Percentiles rank a stretch among this genome's conserved stretches.
phyloP scores from a whole-genome alignment of 345 rosid genomes.

The Gossypium turneri region DNA sequence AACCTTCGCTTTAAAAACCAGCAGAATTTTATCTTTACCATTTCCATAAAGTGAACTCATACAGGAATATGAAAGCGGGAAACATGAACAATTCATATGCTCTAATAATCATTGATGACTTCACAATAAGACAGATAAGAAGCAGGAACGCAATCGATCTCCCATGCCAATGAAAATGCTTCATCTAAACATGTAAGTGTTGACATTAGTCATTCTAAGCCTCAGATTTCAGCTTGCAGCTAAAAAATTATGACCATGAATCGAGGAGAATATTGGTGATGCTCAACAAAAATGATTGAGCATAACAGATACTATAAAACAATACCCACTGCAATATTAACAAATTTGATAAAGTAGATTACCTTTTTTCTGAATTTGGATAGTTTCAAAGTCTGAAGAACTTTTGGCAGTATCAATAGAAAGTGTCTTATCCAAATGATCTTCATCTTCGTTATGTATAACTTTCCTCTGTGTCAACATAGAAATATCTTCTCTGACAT shows the following conservation, averaged over 20 bases:
- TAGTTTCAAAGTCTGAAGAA: neutral
- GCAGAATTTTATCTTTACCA: neutral
- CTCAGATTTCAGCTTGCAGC: neutral
- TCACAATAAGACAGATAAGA: neutral
- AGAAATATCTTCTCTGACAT: slow-evolving; percentile 14
- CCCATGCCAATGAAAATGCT: slow-evolving; percentile 2
- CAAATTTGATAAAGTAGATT: neutral
- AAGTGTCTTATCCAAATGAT: slow-evolving; percentile 4
- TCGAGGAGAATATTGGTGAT: neutral
- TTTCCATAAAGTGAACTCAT: slow-evolving; percentile 3
- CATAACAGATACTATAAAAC: neutral
- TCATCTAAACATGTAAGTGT: neutral
- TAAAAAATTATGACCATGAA: neutral
- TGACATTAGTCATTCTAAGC: neutral
- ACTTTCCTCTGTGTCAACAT: slow-evolving; percentile 13
- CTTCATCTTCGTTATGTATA: slow-evolving; percentile 15
- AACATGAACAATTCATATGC: slow-evolving; percentile 12
- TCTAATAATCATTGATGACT: neutral
- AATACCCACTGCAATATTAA: neutral
- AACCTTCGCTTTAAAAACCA: neutral
- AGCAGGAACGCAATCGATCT: neutral
- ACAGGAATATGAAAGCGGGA: neutral
- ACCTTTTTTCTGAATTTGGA: neutral
- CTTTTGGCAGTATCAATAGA: neutral
- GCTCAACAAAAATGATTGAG: neutral